Conservation (phyloP, 441 rosid species). For the Theobroma grandiflorum region DNA sequence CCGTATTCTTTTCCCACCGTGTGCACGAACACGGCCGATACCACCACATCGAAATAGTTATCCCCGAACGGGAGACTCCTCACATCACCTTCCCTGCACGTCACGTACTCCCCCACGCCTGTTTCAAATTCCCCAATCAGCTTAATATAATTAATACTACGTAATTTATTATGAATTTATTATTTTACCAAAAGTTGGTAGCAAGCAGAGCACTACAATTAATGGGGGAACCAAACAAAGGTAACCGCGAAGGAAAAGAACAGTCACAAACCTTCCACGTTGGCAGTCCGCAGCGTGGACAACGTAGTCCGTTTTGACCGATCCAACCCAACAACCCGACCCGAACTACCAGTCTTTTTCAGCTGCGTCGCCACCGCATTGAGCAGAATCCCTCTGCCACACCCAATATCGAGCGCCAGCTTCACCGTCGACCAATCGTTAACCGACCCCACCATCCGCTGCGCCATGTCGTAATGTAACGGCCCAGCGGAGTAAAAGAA, state of each 20-base stretch:
- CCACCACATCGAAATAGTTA: slow-evolving; percentile 92
- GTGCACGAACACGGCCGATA: slow-evolving; percentile 88
- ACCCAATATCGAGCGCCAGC: slow-evolving; percentile 88
- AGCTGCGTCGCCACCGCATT: slow-evolving; percentile 97
- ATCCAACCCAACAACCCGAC: slow-evolving; percentile 95
- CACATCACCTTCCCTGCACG: slow-evolving; percentile 90
- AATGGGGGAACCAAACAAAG: neutral
- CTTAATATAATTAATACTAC: too few species aligned
- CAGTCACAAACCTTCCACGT: slow-evolving; percentile 67
- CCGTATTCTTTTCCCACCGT: slow-evolving; percentile 94
- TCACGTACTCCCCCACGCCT: slow-evolving; percentile 96
- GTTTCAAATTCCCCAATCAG: neutral
- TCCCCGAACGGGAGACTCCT: slow-evolving; percentile 91
- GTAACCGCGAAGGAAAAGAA: neutral
- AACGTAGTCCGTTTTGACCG: slow-evolving; percentile 79
- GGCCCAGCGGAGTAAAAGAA: slow-evolving; percentile 83
- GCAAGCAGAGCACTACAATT: neutral
- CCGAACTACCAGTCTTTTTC: slow-evolving; percentile 90
- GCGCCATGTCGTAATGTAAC: slow-evolving; percentile 85
- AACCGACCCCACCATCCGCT: slow-evolving; percentile 82
- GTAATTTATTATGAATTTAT: neutral
- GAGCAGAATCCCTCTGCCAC: slow-evolving; percentile 87
- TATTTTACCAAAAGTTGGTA: neutral
- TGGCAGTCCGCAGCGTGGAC: slow-evolving; percentile 90
- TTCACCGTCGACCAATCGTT: slow-evolving; percentile 87